Evolutionary conservation across 148 eudicot species (phyloP), one percentile per base, ranked within the genome.

Genomic region (Vaccinium macrocarpon): DNA sequence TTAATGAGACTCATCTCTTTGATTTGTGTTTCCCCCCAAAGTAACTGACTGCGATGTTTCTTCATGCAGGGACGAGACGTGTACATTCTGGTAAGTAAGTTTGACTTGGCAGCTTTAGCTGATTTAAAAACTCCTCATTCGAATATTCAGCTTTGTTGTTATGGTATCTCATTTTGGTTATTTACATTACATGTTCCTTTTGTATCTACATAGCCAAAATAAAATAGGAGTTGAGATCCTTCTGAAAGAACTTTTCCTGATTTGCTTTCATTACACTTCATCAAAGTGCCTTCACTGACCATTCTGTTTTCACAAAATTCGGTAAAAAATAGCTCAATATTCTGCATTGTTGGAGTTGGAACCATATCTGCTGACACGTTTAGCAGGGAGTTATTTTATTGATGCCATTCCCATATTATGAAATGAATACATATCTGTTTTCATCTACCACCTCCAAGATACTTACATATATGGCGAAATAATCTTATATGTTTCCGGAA

Each of bases 11-110:
- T n/a, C 52, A 13, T 72, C 80, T 83, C 21, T 85, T 75, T 59
- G 56, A 52, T 84, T 23, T 23, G 16, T 52, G 6, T 82, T 53
- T 85, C 50, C 53, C 82, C 57, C 0, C 29, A 11, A 59, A 66
- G 49, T 82, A 81, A 14, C 82, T 91, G 82, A 84, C 77, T 6
- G 15, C 66, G 80, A 79, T 32, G 15, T 56, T 86, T 84, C 80
- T 74, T 66, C 78, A 87, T 89, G 89, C 96, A 95, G 98, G 99
- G 99, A 82, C 94, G 98, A 78, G 98, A 96, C 84, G 95, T 92
- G 62, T 96, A 96, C 90, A 93, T 96, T 68, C 85, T 96, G 97
- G 99, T 96, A 77, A 92, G 99, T 90, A 76, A 59, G 51, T 78
- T 87, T 74, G 73, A 81, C 64, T 79, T 86, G 76, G 87, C 73